Percentiles rank a stretch among this genome's conserved stretches.
Conservation (phyloP, 2,329 filamentous ascomycete genomes). For the Periglandula ipomoeae region DNA sequence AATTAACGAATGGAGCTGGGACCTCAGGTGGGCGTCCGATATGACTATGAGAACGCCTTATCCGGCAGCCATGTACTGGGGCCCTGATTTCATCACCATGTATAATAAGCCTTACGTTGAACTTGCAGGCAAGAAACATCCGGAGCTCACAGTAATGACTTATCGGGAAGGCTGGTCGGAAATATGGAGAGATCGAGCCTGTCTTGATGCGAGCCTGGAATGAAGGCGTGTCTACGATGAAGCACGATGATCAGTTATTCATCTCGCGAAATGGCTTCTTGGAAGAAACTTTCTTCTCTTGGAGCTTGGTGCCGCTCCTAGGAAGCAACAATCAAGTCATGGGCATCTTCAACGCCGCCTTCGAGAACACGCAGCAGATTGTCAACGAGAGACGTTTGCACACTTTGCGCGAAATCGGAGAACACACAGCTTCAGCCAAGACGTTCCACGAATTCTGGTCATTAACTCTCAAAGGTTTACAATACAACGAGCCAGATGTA, state of each 20-base stretch:
- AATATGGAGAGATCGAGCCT: slow-evolving; percentile 62
- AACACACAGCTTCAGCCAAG: slow-evolving; percentile 61
- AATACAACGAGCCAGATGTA: slow-evolving; percentile 57
- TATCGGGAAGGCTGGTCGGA: slow-evolving; percentile 56
- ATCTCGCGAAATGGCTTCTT: slow-evolving; percentile 57
- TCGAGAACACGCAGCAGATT: slow-evolving; percentile 69
- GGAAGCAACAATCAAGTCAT: slow-evolving; percentile 64
- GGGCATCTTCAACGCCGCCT: slow-evolving; percentile 68
- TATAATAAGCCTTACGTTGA: slow-evolving; percentile 60
- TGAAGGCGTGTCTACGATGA: slow-evolving; percentile 70
- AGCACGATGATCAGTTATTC: slow-evolving; percentile 69
- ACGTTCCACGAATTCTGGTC: slow-evolving; percentile 66
- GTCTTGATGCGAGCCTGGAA: slow-evolving; percentile 57
- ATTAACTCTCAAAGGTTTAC: slow-evolving; percentile 56
- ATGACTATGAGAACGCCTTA: slow-evolving; percentile 47
- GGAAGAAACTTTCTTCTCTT: slow-evolving; percentile 74
- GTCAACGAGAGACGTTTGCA: slow-evolving; percentile 71
- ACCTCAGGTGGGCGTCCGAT: slow-evolving; percentile 35
- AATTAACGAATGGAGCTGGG: slow-evolving; percentile 35
- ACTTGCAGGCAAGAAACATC: slow-evolving; percentile 57
- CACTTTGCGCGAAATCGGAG: slow-evolving; percentile 65
- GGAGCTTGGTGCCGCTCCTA: slow-evolving; percentile 69
- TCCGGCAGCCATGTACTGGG: slow-evolving; percentile 53
- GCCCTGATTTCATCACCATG: slow-evolving; percentile 49
- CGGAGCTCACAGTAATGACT: slow-evolving; percentile 49